Percentiles rank a stretch among this genome's conserved stretches.
Evolutionary conservation across 257 asterid genomes (phyloP).

Genomic region (Avicennia marina): DNA sequence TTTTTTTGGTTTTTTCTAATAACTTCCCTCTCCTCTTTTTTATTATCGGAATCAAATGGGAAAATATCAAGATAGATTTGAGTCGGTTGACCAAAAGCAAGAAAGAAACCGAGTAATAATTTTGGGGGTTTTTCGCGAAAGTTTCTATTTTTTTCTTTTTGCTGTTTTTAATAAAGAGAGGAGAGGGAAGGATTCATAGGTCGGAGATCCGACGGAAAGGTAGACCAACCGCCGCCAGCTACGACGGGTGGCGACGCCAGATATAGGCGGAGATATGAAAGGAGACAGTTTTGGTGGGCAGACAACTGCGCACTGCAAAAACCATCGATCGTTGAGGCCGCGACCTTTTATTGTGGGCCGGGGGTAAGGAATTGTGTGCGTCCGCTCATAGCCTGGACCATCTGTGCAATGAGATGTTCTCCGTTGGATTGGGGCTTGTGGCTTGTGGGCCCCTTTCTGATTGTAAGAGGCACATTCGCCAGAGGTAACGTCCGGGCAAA

Average conservation of each 20-base stretch:
- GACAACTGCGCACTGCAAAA: neutral
- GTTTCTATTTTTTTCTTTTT: neutral
- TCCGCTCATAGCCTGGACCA: too few relatives aligned
- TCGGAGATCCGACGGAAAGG: conserved; percentile 3
- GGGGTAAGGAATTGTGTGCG: too few relatives aligned
- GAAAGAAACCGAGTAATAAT: neutral
- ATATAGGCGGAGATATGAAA: conserved; percentile 2
- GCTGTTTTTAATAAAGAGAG: neutral
- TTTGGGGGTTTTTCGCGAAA: neutral
- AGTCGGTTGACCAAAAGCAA: neutral
- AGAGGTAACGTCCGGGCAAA: too few relatives aligned
- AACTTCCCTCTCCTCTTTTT: conserved; percentile 8
- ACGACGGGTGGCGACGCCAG: conserved; percentile 5
- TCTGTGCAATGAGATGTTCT: too few relatives aligned
- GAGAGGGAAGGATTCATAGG: conserved; percentile 13
- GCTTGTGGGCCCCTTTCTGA: too few relatives aligned
- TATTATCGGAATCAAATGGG: conserved; percentile 2
- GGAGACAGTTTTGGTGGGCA: neutral
- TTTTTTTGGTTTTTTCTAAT: neutral
- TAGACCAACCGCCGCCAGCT: neutral
- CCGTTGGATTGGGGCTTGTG: too few relatives aligned
- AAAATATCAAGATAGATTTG: neutral
- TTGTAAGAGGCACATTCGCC: too few relatives aligned
- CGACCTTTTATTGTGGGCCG: too few relatives aligned
- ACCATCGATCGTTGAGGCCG: too few relatives aligned